These are phyloP conservation scores for Leccinum truebloodii DNA, from an alignment of 768 basidiomycete species.

Conservation along the genomic window DNA sequence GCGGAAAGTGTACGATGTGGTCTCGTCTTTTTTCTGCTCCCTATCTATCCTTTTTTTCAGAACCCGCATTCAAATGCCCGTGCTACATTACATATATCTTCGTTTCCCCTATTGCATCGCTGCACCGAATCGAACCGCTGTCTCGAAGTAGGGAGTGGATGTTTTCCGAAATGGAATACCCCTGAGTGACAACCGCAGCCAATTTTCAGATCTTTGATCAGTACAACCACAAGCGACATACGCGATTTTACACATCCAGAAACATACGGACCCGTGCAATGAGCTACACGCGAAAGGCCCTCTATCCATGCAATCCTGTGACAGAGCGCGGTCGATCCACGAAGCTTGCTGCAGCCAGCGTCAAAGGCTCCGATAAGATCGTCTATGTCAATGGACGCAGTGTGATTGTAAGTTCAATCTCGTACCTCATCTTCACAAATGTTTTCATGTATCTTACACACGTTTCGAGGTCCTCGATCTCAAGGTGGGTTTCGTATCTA, in stretches of 20 bases:
- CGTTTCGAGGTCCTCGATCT: conserved; percentile 73
- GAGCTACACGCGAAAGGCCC: conserved; percentile 49
- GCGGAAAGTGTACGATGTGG: not conserved
- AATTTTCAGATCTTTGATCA: conserved; percentile 5
- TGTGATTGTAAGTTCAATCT: conserved; percentile 68
- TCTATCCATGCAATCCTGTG: conserved; percentile 69
- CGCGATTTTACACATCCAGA: not conserved
- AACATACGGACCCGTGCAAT: conserved; percentile 30
- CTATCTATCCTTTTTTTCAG: conserved; percentile 13
- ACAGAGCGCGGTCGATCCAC: conserved; percentile 69
- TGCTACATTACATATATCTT: not conserved
- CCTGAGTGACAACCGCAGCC: conserved; percentile 20
- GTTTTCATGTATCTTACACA: not conserved
- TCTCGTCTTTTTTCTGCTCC: conserved; percentile 12
- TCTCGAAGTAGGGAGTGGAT: not conserved
- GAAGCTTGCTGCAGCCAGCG: conserved; percentile 68
- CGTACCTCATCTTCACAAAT: not conserved
- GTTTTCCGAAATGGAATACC: conserved; percentile 15
- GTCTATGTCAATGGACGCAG: conserved; percentile 84
- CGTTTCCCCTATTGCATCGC: conserved; percentile 7
- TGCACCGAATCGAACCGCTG: not conserved
- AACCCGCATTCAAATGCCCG: not conserved
- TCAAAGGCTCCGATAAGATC: conserved; percentile 58
- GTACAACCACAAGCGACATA: conserved; percentile 3
- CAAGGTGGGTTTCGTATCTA: conserved; percentile 50